Conservation (phyloP, 129 eudicot species). For the Artemisia argyi region DNA sequence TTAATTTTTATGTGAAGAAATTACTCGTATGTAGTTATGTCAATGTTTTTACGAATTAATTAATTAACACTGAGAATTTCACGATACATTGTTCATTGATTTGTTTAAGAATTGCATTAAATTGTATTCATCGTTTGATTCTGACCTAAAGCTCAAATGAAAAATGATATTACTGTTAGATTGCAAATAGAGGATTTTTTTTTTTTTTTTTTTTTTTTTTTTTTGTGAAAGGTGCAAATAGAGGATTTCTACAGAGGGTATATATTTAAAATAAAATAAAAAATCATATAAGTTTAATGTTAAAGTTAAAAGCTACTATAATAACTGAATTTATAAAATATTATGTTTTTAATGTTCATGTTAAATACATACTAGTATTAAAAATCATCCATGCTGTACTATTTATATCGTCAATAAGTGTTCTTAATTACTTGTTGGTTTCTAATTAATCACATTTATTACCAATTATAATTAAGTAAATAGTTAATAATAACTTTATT, state of each 20-base stretch:
- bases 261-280: too few relatives aligned
- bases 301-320: too few relatives aligned
- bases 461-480: background rate
- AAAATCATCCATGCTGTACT: too few relatives aligned
- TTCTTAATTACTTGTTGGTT: background rate
- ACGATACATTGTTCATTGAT: background rate
- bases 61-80: constrained; percentile 20
- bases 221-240: too few relatives aligned
- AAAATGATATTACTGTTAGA: too few relatives aligned
- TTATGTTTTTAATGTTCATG: too few relatives aligned
- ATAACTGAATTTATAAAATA: too few relatives aligned
- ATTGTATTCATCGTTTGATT: background rate
- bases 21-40: constrained; percentile 3
- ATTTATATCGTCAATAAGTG: too few relatives aligned
- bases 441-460: background rate
- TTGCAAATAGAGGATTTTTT: background rate
- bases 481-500: background rate
- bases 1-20: constrained; percentile 23
- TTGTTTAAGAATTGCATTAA: background rate
- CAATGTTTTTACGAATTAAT: constrained; percentile 17
- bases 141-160: background rate
- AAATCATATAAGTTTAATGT: too few relatives aligned
- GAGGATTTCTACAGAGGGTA: too few relatives aligned
- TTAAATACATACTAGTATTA: too few relatives aligned
- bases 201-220: too few relatives aligned